phyloP scores from a whole-genome alignment of 2,329 filamentous ascomycete species.

The Colletotrichum gloeosporioides region DNA sequence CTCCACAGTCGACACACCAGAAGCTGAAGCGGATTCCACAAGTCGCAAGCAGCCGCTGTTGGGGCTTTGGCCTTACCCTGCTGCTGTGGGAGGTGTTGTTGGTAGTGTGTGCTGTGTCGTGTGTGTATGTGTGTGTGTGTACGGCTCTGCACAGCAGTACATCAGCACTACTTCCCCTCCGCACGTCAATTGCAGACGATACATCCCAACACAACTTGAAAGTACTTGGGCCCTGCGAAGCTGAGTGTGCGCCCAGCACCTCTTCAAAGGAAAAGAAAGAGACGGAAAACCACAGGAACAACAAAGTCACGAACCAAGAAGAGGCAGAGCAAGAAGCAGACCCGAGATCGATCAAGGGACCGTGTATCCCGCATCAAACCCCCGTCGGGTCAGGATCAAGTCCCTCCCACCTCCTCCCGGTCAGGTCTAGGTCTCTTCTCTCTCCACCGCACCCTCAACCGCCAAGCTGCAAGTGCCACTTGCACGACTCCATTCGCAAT shows the following conservation, averaged over 20 bases:
- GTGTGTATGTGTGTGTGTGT: neutral
- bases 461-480: slow-evolving; percentile 10
- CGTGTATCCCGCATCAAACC: neutral
- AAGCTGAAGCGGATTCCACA: slow-evolving; percentile 1
- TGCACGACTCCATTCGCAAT: slow-evolving; percentile 17
- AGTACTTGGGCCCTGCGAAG: neutral
- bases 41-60: neutral
- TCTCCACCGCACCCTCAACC: neutral
- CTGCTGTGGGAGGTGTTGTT: neutral
- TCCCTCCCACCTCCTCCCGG: neutral
- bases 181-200: neutral
- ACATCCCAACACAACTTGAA: neutral
- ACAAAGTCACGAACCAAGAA: neutral
- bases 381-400: neutral
- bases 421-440: neutral
- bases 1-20: neutral
- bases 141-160: neutral
- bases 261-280: neutral
- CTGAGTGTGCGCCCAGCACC: slow-evolving; percentile 3
- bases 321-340: neutral
- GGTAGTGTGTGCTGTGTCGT: neutral
- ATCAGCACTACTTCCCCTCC: neutral
- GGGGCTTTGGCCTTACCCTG: neutral
- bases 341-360: neutral
- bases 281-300: neutral